Conservation (phyloP, 1,284 basidiomycete species). For the Schizophyllum amplum region DNA sequence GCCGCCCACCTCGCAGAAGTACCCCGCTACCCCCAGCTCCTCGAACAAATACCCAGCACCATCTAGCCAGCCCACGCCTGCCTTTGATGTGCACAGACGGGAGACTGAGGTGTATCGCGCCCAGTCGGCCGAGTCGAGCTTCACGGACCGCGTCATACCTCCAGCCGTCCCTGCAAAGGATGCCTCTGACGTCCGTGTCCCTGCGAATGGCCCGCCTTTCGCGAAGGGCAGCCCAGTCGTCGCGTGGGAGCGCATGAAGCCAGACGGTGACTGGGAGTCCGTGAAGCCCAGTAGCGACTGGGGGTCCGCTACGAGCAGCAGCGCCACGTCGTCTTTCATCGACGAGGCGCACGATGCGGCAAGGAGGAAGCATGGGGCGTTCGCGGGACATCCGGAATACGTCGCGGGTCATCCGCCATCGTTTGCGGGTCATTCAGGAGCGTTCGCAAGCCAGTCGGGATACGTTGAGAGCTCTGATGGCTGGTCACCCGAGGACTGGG, state of each 20-base stretch:
- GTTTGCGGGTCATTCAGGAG: too few species aligned
- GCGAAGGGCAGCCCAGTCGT: neutral
- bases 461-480: too few species aligned
- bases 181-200: neutral
- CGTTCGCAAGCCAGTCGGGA: too few species aligned
- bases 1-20: too few species aligned
- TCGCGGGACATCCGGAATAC: neutral
- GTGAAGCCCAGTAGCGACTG: neutral
- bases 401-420: too few species aligned
- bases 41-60: too few species aligned
- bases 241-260: neutral
- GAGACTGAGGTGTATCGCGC: neutral
- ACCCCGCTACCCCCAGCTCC: too few species aligned
- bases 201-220: neutral
- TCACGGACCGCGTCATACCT: neutral
- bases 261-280: neutral
- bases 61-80: too few species aligned
- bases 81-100: too few species aligned
- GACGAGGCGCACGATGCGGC: neutral
- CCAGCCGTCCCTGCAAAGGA: neutral
- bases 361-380: neutral
- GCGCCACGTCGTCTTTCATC: neutral
- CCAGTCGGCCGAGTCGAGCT: neutral
- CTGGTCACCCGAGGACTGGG: neutral
- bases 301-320: neutral